Evolutionary conservation across 371 early-diverging fungal genomes (phyloP).

Genomic region (Chytridium lagenaria): DNA sequence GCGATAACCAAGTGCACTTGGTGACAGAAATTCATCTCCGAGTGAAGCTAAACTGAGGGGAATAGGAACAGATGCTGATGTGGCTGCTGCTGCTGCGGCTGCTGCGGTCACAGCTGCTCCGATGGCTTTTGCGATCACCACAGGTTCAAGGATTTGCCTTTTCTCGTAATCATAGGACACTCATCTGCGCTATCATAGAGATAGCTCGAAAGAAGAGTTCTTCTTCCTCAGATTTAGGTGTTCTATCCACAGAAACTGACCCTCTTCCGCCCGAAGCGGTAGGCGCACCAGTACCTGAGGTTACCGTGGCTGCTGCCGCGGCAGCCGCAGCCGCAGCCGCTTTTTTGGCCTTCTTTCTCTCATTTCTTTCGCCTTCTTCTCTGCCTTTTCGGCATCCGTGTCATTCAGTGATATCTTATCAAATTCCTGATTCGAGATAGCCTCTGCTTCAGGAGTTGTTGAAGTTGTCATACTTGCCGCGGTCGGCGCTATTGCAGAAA

Average conservation of each 20-base stretch:
- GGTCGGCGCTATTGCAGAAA: slow-evolving; percentile 6
- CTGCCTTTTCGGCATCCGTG: slow-evolving; percentile 14
- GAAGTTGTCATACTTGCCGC: too few relatives aligned
- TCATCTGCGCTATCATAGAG: background rate
- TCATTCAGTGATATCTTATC: slow-evolving; percentile 7
- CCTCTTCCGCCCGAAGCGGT: background rate
- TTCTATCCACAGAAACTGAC: background rate
- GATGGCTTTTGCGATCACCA: background rate
- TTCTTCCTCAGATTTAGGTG: background rate
- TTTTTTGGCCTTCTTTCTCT: slow-evolving; percentile 34
- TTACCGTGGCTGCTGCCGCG: slow-evolving; percentile 28
- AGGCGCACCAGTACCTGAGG: background rate
- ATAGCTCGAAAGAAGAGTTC: background rate
- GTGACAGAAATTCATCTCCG: slow-evolving; percentile 24
- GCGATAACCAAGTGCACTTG: slow-evolving; percentile 34
- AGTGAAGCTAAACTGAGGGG: background rate
- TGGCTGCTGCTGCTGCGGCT: background rate
- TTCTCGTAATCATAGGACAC: background rate
- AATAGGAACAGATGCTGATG: slow-evolving; percentile 3
- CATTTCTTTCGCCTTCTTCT: slow-evolving; percentile 22
- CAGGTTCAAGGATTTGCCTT: background rate
- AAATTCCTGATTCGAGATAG: slow-evolving; percentile 7
- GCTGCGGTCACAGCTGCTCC: background rate
- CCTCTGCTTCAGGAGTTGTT: slow-evolving; percentile 19
- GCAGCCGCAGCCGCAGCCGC: slow-evolving; percentile 21